Conservation (phyloP, 371 early-diverging fungal species). For the Haplosporangium sp. region DNA sequence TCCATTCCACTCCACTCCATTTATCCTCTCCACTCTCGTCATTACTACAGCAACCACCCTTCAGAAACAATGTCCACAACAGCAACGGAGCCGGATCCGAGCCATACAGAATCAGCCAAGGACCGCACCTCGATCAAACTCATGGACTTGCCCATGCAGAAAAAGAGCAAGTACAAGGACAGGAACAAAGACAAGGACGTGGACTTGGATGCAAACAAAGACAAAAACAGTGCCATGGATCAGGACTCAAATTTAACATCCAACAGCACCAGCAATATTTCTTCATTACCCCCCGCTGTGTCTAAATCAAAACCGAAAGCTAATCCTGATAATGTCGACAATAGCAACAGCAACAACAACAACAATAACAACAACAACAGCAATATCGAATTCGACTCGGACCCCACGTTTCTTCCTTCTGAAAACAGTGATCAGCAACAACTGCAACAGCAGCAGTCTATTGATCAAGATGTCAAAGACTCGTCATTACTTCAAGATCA, state of each 20-base stretch:
- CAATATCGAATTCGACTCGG: constrained; percentile 25
- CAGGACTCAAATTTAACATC: background rate
- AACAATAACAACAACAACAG: background rate
- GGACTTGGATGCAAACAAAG: background rate
- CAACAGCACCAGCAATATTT: background rate
- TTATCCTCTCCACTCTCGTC: background rate
- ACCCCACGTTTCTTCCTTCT: constrained; percentile 23
- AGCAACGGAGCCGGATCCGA: constrained; percentile 12
- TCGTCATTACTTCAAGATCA: background rate
- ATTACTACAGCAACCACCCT: background rate
- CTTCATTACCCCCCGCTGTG: background rate
- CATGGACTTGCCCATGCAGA: constrained; percentile 48
- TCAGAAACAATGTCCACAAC: constrained; percentile 3
- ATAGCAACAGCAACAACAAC: background rate
- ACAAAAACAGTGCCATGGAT: background rate
- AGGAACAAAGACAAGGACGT: background rate
- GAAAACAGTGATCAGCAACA: constrained; percentile 7
- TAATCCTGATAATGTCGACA: background rate
- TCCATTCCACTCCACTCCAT: constrained; percentile 2
- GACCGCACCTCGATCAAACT: constrained; percentile 51
- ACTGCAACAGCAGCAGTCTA: background rate
- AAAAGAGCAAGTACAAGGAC: constrained; percentile 11
- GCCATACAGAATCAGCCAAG: constrained; percentile 33
- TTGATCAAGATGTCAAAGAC: background rate
- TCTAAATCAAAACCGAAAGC: background rate